Evolutionary conservation across 495 filamentous ascomycete genomes (phyloP), one percentile per base, ranked within the genome.

Genomic region (Friedmanniomyces simplex): DNA sequence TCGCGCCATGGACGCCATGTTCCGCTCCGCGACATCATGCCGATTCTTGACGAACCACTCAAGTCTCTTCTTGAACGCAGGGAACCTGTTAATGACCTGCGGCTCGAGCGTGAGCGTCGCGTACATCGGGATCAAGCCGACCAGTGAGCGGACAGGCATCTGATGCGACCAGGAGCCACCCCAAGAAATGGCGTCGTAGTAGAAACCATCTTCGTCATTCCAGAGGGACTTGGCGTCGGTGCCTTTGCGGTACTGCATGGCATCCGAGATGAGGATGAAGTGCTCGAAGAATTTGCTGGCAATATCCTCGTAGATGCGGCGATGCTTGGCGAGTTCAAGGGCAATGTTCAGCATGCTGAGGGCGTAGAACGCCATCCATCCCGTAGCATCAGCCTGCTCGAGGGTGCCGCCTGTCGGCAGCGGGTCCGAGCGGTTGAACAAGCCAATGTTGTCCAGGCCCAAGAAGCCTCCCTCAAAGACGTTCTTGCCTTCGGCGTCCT

Each of bases 231-330:
- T 80, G 57, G 89, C 85, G 68, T 88, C 84, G 43, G 80, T 82
- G 6, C 85, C 89, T 54, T 79, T 77, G 20, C 87, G 82, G 72
- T 86, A 95, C 3, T 91, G 95, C 91, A 97, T 96, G 30, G 91
- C 91, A 75, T 97, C 91, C 68, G 87, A 93, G 68, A 96, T 97
- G 64, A 96, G 83, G 61, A 97, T 85, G 71, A 97, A 97, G 68
- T 97, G 91, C 71, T 97, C 91, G 66, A 97, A 97, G 77, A 96
- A 97, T 68, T 97, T 97, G 48, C 88, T 91, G 1, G 91, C 91
- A 73, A 97, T 95, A 61, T 97, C 91, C 75, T 97, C 91, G 67
- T 97, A 97, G 45, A 84, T 95, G n/a, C 91, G 82, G 13, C 91
- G 82, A 68, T 96, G 89, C 73, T 96, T 97, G 22, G 91, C 90